These are phyloP conservation scores for Brassica napus DNA, from an alignment of 345 rosid species.

Conservation along the genomic window Da-Ae NC_063450.1:53792001-53792500, in stretches of 20 bases:
- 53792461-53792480: conserved; percentile 1
- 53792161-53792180: background rate
- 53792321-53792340: background rate
- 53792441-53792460: background rate
- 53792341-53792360: background rate
- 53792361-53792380: background rate
- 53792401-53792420: background rate
- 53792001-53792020: background rate
- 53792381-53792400: background rate
- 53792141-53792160: background rate
- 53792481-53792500: conserved; percentile 13
- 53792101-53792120: background rate
- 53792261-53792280: background rate
- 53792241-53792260: background rate
- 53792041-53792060: background rate
- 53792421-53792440: background rate
- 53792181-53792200: background rate
- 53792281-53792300: background rate
- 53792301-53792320: background rate
- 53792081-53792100: background rate
- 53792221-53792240: background rate
- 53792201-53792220: background rate
- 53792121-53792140: background rate
- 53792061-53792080: background rate
- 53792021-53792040: background rate